Evolutionary conservation across 805 yeast species (phyloP), one percentile per base, ranked within the genome.

Genomic region (Kluyveromyces aestuarii): DNA sequence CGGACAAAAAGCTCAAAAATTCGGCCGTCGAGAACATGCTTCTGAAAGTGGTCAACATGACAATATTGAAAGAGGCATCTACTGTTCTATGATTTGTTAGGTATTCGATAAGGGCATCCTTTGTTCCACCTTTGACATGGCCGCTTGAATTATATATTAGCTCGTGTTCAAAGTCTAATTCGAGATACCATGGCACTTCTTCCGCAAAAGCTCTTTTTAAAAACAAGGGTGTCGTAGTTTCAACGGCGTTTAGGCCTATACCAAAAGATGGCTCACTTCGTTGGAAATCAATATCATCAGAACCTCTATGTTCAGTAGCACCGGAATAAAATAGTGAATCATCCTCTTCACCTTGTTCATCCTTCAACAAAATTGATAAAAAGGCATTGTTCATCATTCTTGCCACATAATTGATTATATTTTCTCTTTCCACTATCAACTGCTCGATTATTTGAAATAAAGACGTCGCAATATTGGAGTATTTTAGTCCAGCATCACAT

Each of bases 101-200:
- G 63, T 86, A 87, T 47, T 88, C 84, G 8, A 91, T 74, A 41
- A 91, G 69, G 0, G 95, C 95, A 41, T 77, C 81, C 41, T 79
- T 75, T 0, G 95, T 78, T 6, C 96, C 97, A 46, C 96, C 97
- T 62, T 83, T 84, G 37, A 89, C 75, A 47, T 74, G 74, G 1
- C 90, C 93, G 50, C 80, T 79, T 30, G 79, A 68, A 53, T 87
- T 93, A 56, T 79, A 81, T 25, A 81, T 70, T 45, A 73, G 56
- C 50, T 76, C 80, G 53, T 63, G 73, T 51, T 79, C 87, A 46
- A 78, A 81, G 54, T 83, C 89, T 5, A 83, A 76, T 48, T 80
- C 83, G 57, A 85, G 67, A 57, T 72, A 84, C 93, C 93, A 86
- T 2, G 89, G 88, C 1, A 72, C 64, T 51, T 79, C 78, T 21